These are phyloP conservation scores for Evansstolkia leycettana DNA, from an alignment of 495 filamentous ascomycete species.

Conservation along the genomic window DNA sequence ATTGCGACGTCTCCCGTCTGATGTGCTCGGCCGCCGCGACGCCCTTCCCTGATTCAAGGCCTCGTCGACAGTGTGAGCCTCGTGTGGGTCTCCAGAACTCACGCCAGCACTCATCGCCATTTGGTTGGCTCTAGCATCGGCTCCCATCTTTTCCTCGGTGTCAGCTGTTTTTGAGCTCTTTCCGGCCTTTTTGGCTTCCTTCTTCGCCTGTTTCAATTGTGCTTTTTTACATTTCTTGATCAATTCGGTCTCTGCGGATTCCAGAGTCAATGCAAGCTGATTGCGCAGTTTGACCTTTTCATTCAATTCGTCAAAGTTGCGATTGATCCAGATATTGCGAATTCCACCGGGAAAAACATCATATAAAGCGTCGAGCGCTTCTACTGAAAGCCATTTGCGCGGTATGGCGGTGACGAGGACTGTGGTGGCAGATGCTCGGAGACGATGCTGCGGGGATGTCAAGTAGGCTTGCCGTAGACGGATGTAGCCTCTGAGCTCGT, in stretches of 20 bases:
- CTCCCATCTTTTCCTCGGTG: constrained; percentile 21
- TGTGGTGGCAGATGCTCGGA: constrained; percentile 92
- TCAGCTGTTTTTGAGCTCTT: constrained; percentile 41
- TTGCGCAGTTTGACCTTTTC: constrained; percentile 76
- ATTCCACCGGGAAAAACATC: constrained; percentile 96
- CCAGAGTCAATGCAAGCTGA: constrained; percentile 56
- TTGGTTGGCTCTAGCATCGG: constrained; percentile 44
- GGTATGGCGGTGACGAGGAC: constrained; percentile 88
- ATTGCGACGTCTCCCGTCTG: constrained; percentile 14
- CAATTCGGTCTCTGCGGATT: constrained; percentile 73
- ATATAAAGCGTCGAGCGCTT: constrained; percentile 74
- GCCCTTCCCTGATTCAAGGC: constrained; percentile 31
- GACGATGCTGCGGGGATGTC: constrained; percentile 88
- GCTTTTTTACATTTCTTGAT: constrained; percentile 67
- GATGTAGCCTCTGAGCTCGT: constrained; percentile 82
- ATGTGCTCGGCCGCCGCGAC: constrained; percentile 11
- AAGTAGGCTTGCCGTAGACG: constrained; percentile 87
- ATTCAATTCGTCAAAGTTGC: constrained; percentile 75
- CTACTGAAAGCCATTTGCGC: constrained; percentile 69
- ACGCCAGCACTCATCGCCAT: constrained; percentile 59
- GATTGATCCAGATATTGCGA: constrained; percentile 93
- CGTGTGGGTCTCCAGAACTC: constrained; percentile 73
- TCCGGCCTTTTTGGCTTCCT: constrained; percentile 51
- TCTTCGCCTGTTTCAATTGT: constrained; percentile 52
- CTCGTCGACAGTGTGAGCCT: constrained; percentile 61